Base-by-base conservation (phyloP, 139 green algal genomes). In the Chlorella sp. region DNA sequence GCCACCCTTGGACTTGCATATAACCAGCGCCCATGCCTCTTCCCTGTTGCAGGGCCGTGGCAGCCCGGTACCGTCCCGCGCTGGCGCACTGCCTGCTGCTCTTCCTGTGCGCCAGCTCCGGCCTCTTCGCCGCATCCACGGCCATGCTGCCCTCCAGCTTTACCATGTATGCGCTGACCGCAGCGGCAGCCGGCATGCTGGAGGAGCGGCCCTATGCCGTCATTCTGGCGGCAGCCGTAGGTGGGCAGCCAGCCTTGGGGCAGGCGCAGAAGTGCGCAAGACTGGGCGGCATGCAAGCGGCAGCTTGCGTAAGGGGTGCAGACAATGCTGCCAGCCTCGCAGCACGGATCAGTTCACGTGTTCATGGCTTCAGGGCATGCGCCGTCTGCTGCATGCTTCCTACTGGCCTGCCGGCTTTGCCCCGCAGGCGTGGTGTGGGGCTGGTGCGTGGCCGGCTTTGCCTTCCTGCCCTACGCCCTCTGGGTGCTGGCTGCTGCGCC, bases 111-210 rank as follows among this genome's bases (percentile, higher is more conserved):
- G 32, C 68, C 78, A 87, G 65, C 69, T 84, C 41, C 34, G 95
- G 94, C 36, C 91, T 92, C 75, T 96, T 95, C 82, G 68, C 91
- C 1, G 77, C 95, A 32, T 82, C 87, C 76, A 95, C 92, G 20
- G 80, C 87, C 22, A 86, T 98, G 34, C 92, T 98, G 41, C 95
- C 95, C 20, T 93, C 85, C 43, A 94, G 87, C 36, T 97, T 98
- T 77, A 84, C 93, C 62, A 98, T 97, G 95, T 92, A 91, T 80
- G 60, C 73, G 4, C 78, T 96, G 62, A 96, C 93, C 0, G 64
- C 72, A 17, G 93, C 91, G n/a, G 82, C 91, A 3, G 91, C 94
- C 26, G 88, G 80, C 28, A 54, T 93, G 24, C 77, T 97, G 58
- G 54, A 85, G 30, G 56, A 81, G 4, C 44, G 85, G 43, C 78